Base-by-base conservation (phyloP, 2,329 filamentous ascomycete species). In the Diaporthe ampelina region DNA sequence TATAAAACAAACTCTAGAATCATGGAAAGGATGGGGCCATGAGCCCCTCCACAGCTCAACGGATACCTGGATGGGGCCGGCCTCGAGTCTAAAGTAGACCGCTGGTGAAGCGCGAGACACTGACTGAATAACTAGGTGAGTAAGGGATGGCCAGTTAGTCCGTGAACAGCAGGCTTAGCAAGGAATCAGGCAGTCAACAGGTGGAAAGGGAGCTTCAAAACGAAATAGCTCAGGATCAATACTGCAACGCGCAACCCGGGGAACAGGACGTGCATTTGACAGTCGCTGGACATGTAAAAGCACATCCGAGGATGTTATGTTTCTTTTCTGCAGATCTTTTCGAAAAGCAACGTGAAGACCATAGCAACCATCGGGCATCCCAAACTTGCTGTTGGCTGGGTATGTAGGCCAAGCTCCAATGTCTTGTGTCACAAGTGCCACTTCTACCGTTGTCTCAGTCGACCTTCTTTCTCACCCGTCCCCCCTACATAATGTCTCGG, bases 71-170 rank as follows among this genome's bases (percentile, higher is more conserved):
- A 35, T 11, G 8, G 13, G 45, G 24, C 45, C 26, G 26, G 29
- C 45, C 45, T 52, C 13, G 15, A 37, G 45, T 67, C 63, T 67
- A 67, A 67, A 67, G 29, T 67, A 67, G 45, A 26, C 19, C 45
- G 45, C 29, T 52, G 45, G 11, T 7, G 37, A 10, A 35, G 3
- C 63, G n/a, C 45, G 11, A 40, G n/a, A 40, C 29, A 67, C 45
- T 67, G 37, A 13, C 17, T 24, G 45, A 17, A 37, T 9, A 43
- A 54, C 63, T 17, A 67, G 21, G 15, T 24, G 26, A 52, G 63
- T 35, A 50, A 67, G 45, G 45, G 63, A 37, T 67, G 45, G 11
- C 2, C 21, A 6, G 13, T 37, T 29, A 21, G n/a, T 29, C 24
- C 21, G 45, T 37, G 13, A 4, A 6, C 15, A 21, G 8, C 6